A percentile compares a stretch with the other conserved stretches of the same genome.
These are phyloP conservation scores for Volvox africanus DNA, from an alignment of 139 green algal species.

Conservation along the genomic window DNA sequence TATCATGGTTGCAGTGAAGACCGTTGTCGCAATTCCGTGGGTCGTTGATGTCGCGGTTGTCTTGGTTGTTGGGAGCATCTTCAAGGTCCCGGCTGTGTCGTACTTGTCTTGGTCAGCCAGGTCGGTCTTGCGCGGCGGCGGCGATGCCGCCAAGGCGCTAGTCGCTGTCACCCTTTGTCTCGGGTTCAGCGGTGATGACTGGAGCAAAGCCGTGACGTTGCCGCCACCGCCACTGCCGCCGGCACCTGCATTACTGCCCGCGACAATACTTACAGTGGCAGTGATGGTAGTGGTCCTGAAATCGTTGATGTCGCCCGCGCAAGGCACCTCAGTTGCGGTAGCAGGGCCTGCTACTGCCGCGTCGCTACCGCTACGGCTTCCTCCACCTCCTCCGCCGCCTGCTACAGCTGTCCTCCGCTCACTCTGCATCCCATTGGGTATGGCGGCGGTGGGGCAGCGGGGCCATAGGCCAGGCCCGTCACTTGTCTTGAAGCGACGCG, in stretches of 20 bases:
- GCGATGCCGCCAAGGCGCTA: too few relatives aligned
- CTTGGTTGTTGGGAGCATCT: background rate
- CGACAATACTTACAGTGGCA: background rate
- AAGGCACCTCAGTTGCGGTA: background rate
- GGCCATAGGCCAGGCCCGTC: background rate
- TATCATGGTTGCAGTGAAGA: background rate
- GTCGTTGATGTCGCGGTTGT: background rate
- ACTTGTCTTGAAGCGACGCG: background rate
- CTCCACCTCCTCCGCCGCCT: background rate
- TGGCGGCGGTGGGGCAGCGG: slow-evolving; percentile 11
- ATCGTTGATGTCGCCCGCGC: background rate
- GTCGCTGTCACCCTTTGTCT: too few relatives aligned
- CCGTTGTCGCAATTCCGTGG: background rate
- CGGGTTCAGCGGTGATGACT: too few relatives aligned
- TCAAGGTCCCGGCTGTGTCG: background rate
- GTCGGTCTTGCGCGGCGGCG: too few relatives aligned
- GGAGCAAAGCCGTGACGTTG: background rate
- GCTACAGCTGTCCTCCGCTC: background rate
- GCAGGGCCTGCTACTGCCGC: background rate
- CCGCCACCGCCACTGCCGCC: background rate
- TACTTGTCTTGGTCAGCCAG: background rate
- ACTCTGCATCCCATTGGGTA: slow-evolving; percentile 7
- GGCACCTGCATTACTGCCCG: background rate
- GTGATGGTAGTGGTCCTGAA: background rate
- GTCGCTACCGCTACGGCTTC: background rate